These are phyloP conservation scores for Plasmopara viticola DNA, from an alignment of 352 stramenopile genomes.

Conservation along the genomic window DNA sequence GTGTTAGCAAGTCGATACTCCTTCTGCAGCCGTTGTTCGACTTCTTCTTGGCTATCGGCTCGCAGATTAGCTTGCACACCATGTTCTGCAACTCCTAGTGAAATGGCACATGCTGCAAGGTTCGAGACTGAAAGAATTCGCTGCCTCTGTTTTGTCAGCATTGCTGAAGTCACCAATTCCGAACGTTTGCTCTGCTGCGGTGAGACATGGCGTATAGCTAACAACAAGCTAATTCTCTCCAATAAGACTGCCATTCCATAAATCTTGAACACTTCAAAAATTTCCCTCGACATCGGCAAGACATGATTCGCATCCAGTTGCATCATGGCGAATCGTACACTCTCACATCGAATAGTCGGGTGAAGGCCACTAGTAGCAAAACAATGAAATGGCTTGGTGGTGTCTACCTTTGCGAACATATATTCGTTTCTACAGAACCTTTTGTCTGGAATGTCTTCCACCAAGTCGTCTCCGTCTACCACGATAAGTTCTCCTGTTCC, in stretches of 20 bases:
- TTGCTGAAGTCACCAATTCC: conserved; percentile 32
- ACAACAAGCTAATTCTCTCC: conserved; percentile 52
- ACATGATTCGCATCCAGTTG: conserved; percentile 37
- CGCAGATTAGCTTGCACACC: background rate
- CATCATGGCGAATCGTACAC: conserved; percentile 24
- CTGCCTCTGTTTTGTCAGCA: conserved; percentile 50
- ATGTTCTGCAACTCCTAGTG: conserved; percentile 29
- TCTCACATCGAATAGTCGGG: background rate
- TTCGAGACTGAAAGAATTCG: conserved; percentile 52
- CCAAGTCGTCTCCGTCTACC: conserved; percentile 21
- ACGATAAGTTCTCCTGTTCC: conserved; percentile 49
- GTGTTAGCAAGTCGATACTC: conserved; percentile 49
- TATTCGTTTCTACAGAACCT: conserved; percentile 35
- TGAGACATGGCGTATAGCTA: conserved; percentile 33
- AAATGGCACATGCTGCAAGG: conserved; percentile 37
- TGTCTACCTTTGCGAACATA: conserved; percentile 1
- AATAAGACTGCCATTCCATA: conserved; percentile 75
- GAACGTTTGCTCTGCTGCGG: conserved; percentile 10
- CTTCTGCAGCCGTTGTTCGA: conserved; percentile 20
- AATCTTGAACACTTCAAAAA: conserved; percentile 80
- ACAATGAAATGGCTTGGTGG: conserved; percentile 22
- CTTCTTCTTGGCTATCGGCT: conserved; percentile 4
- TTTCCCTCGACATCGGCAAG: conserved; percentile 45
- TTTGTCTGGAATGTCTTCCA: conserved; percentile 14
- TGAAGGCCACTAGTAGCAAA: conserved; percentile 14